Evolutionary conservation across 495 filamentous ascomycete genomes (phyloP).

Genomic region (Evansstolkia leycettana): DNA sequence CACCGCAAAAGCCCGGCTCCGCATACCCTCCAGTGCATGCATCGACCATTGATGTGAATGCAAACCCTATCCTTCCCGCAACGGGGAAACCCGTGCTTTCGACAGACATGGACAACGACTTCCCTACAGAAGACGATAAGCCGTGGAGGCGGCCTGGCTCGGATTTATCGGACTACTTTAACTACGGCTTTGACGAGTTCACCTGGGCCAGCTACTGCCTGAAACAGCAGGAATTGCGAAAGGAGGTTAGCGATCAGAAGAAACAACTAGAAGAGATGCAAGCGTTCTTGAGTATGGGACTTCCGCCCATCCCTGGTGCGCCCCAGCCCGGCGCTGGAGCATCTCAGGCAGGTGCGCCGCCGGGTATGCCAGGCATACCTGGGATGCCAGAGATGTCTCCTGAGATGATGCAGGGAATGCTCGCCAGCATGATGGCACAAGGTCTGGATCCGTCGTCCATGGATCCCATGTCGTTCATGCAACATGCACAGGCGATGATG

Average conservation of each 20-base stretch:
- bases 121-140: conserved; percentile 67
- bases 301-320: conserved; percentile 59
- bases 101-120: conserved; percentile 74
- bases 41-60: conserved; percentile 73
- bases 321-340: conserved; percentile 27
- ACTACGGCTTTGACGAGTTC: conserved; percentile 99
- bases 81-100: conserved; percentile 57
- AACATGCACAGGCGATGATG: conserved; percentile 41
- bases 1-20: conserved; percentile 38
- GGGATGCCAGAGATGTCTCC: conserved; percentile 62
- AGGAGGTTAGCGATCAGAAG: conserved; percentile 63
- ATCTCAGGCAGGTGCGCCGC: conserved; percentile 23
- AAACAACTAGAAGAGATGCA: conserved; percentile 84
- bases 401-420: conserved; percentile 70
- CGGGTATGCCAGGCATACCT: conserved; percentile 51
- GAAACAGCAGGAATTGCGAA: conserved; percentile 68
- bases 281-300: conserved; percentile 65
- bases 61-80: conserved; percentile 63
- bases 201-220: conserved; percentile 93
- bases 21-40: conserved; percentile 54
- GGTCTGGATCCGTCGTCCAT: conserved; percentile 77
- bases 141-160: conserved; percentile 95
- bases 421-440: conserved; percentile 66
- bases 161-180: conserved; percentile 94
- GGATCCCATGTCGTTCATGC: conserved; percentile 50